Conservation (phyloP, 306 rosid species). For the Casuarina glauca region DNA sequence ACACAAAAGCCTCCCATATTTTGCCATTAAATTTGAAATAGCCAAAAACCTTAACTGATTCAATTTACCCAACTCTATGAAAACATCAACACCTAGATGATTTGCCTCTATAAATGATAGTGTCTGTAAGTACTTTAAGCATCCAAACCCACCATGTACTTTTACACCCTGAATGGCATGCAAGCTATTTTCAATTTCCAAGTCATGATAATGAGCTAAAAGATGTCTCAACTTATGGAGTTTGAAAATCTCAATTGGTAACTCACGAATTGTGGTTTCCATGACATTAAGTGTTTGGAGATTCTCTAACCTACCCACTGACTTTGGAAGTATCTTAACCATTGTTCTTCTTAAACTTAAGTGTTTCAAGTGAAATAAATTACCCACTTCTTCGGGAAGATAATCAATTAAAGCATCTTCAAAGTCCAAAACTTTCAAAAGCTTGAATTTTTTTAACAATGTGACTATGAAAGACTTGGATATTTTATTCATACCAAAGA, state of each 20-base stretch:
- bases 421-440: conserved; percentile 9
- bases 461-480: not conserved
- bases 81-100: not conserved
- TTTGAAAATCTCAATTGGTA: not conserved
- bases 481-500: not conserved
- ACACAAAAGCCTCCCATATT: not conserved
- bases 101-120: not conserved
- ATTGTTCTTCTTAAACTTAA: conserved; percentile 3
- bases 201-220: conserved; percentile 1
- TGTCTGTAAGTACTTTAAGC: not conserved
- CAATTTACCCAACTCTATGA: conserved; percentile 1
- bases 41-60: conserved; percentile 7
- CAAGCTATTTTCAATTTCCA: not conserved
- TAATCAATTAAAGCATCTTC: not conserved
- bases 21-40: not conserved
- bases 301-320: not conserved
- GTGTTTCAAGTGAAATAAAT: conserved; percentile 2
- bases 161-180: not conserved
- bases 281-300: not conserved
- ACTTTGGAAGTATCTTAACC: conserved; percentile 7
- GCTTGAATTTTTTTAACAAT: not conserved
- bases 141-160: conserved; percentile 16
- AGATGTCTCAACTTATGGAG: conserved; percentile 12
- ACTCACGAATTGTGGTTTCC: not conserved
- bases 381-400: not conserved